Base-by-base conservation (phyloP, 257 asterid genomes). In the Salvia splendens region DNA sequence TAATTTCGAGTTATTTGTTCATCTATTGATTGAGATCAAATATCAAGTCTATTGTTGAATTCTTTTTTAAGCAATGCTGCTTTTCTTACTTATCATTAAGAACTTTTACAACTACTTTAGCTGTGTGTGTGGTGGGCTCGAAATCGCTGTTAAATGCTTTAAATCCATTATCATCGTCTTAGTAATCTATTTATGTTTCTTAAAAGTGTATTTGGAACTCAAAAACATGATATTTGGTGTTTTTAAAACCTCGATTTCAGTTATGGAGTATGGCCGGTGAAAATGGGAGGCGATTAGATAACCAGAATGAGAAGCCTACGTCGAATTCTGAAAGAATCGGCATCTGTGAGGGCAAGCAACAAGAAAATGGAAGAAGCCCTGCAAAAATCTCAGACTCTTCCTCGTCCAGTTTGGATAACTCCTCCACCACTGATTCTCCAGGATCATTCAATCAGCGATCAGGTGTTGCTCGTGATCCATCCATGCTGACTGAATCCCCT, bases 221-320 rank as follows among this genome's bases (percentile, higher is more conserved):
- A 51, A 11, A 65, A 2, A 2, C 46, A 30, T 24, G 5, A 12
- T 20, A 24, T 24, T 24, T 24, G 30, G 45, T 46, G 32, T n/a
- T 42, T 30, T 72, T 35, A 24, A 36, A 30, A 3, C 28, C 63
- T 52, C 46, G 59, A 54, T 54, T 70, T 74, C 76, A 73, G 82
- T 57, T 11, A 64, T 64, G 69, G 69, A 64, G 69, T 42, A 86
- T 82, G 89, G 78, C 70, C 49, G 69, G 69, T 67, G 65, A 65
- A 70, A 82, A 63, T 59, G 60, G 43, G 33, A 65, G 65, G 43
- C 67, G 47, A 65, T 60, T 63, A 11, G 45, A 28, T 20, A 28
- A 63, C 30, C 42, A 1, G 3, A 28, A 17, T 6, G 53, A 49
- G 57, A 65, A 30, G 40, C 61, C 0, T 24, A 30, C 41, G 30